Conservation (phyloP, 2,329 filamentous ascomycete genomes). For the Amauroascus verrucosus region DNA sequence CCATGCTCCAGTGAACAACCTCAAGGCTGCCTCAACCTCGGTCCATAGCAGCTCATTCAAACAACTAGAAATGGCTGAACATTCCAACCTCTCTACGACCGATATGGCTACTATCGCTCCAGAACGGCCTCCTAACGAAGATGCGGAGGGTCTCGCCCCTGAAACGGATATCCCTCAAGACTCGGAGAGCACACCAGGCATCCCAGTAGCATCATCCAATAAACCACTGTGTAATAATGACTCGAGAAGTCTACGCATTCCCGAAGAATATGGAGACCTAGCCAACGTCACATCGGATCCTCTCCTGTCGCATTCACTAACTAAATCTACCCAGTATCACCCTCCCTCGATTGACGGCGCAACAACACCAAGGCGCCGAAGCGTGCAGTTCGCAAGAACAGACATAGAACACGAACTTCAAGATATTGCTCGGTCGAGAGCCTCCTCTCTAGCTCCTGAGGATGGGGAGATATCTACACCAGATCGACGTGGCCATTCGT, state of each 20-base stretch:
- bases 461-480: constrained; percentile 52
- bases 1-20: neutral
- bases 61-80: neutral
- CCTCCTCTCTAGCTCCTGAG: constrained; percentile 53
- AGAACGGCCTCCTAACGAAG: neutral
- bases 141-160: neutral
- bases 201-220: neutral
- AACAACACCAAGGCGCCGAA: constrained; percentile 46
- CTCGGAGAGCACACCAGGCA: neutral
- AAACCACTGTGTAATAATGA: neutral
- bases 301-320: neutral
- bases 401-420: constrained; percentile 42
- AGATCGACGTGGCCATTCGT: constrained; percentile 49
- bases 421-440: constrained; percentile 43
- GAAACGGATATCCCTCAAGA: neutral
- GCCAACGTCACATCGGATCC: neutral
- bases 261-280: neutral
- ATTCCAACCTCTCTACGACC: neutral
- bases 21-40: neutral
- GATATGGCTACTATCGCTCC: neutral
- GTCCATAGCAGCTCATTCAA: neutral
- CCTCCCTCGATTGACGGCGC: constrained; percentile 21
- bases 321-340: neutral
- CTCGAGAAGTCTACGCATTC: neutral
- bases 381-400: constrained; percentile 63